Evolutionary conservation across 306 rosid species (phyloP).

Genomic region (Cajanus cajan): DNA sequence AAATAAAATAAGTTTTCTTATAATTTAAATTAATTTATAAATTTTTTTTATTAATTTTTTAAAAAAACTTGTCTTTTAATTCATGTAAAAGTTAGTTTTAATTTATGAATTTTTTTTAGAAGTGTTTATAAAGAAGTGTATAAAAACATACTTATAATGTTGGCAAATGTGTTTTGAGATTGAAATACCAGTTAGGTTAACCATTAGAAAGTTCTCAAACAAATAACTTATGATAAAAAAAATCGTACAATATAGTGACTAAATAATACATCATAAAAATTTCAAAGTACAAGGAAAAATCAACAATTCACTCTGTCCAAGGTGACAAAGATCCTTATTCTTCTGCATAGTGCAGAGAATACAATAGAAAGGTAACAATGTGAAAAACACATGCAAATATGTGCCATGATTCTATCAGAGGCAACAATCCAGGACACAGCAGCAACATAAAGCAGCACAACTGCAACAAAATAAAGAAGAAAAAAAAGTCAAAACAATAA

Average conservation of each 20-base stretch:
- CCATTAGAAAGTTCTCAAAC: not conserved
- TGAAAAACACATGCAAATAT: not conserved
- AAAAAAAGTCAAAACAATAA: not conserved
- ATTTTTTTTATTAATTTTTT: no score
- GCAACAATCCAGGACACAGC: constrained; percentile 43
- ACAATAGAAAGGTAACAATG: not conserved
- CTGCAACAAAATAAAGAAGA: constrained; percentile 21
- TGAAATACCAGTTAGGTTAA: not conserved
- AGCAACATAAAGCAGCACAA: constrained; percentile 50
- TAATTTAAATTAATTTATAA: no score
- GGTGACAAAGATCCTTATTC: not conserved
- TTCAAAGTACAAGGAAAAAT: not conserved
- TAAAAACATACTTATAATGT: no score
- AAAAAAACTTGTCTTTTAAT: no score
- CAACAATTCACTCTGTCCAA: not conserved
- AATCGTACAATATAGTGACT: not conserved
- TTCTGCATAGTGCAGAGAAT: constrained; percentile 26
- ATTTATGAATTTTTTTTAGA: no score
- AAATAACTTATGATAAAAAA: not conserved
- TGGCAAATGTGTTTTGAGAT: not conserved
- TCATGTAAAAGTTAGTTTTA: no score
- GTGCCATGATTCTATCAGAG: constrained; percentile 19
- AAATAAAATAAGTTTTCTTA: no score
- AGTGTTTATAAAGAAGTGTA: no score
- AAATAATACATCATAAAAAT: not conserved